These are phyloP conservation scores for Physcomitrellopsis africana DNA, from an alignment of 225 moss, liverwort and hornwort genomes.

Conservation along the genomic window DNA sequence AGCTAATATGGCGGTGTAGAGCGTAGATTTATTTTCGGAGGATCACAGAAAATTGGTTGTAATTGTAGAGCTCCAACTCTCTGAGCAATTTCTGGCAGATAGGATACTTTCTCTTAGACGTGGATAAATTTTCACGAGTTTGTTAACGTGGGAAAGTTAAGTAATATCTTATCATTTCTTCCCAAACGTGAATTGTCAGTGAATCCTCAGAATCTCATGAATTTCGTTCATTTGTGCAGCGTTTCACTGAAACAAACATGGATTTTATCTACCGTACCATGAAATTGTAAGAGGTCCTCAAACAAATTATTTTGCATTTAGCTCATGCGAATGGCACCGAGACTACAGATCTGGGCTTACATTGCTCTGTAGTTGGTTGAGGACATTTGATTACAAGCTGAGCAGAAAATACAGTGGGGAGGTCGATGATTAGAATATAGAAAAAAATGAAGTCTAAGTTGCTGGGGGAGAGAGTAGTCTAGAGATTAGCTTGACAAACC, in stretches of 20 bases:
- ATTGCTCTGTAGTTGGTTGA: too few relatives aligned
- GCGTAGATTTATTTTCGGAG: not conserved
- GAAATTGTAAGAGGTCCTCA: not conserved
- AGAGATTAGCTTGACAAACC: not conserved
- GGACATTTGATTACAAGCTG: not conserved
- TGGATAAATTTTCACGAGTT: not conserved
- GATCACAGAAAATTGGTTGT: not conserved
- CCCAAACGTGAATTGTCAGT: not conserved
- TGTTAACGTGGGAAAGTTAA: not conserved
- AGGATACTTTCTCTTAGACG: not conserved
- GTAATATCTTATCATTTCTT: not conserved
- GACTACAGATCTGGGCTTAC: not conserved
- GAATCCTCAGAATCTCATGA: not conserved
- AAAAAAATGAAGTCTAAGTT: not conserved
- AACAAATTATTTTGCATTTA: not conserved
- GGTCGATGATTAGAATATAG: not conserved
- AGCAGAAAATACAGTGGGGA: not conserved
- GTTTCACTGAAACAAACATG: not conserved
- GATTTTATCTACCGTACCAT: not conserved
- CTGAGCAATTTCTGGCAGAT: not conserved
- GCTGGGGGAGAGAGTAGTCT: slow-evolving; percentile 5
- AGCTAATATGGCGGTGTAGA: not conserved
- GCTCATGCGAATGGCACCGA: not conserved
- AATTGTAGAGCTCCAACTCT: not conserved
- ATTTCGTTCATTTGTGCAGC: not conserved